phyloP scores from a whole-genome alignment of 768 basidiomycete genomes.

The Suillus bovinus region DNA sequence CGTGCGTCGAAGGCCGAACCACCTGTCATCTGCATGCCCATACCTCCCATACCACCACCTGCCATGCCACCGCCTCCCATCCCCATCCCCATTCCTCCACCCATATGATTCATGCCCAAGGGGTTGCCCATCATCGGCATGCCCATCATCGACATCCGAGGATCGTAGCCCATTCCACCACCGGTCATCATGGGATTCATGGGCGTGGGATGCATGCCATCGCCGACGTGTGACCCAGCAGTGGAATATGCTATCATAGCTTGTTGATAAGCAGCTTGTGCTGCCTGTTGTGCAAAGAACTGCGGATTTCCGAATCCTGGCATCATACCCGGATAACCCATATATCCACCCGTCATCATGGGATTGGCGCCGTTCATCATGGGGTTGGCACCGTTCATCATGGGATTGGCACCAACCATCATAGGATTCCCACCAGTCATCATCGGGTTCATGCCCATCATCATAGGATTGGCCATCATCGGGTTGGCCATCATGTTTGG shows the following conservation, averaged over 20 bases:
- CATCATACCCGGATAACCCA: slow-evolving; percentile 44
- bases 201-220: slow-evolving; percentile 40
- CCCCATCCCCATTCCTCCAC: slow-evolving; percentile 46
- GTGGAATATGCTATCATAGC: slow-evolving; percentile 77
- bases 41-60: slow-evolving; percentile 28
- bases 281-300: slow-evolving; percentile 84
- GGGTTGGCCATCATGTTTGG: slow-evolving; percentile 52
- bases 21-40: slow-evolving; percentile 63
- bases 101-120: slow-evolving; percentile 41
- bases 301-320: slow-evolving; percentile 57
- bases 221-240: slow-evolving; percentile 75
- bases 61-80: slow-evolving; percentile 33
- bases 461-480: slow-evolving; percentile 75
- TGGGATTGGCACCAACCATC: slow-evolving; percentile 47
- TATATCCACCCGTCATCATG: slow-evolving; percentile 53
- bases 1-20: slow-evolving; percentile 60
- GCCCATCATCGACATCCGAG: slow-evolving; percentile 82
- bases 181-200: slow-evolving; percentile 62
- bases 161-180: slow-evolving; percentile 58
- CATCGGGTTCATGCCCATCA: slow-evolving; percentile 58
- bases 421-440: slow-evolving; percentile 55
- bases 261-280: slow-evolving; percentile 83
- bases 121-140: slow-evolving; percentile 65
- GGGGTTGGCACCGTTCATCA: slow-evolving; percentile 50
- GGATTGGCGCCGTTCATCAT: slow-evolving; percentile 49